Evolutionary conservation across 1,284 basidiomycete species (phyloP).

Genomic region (Fomitiporia mediterranea): DNA sequence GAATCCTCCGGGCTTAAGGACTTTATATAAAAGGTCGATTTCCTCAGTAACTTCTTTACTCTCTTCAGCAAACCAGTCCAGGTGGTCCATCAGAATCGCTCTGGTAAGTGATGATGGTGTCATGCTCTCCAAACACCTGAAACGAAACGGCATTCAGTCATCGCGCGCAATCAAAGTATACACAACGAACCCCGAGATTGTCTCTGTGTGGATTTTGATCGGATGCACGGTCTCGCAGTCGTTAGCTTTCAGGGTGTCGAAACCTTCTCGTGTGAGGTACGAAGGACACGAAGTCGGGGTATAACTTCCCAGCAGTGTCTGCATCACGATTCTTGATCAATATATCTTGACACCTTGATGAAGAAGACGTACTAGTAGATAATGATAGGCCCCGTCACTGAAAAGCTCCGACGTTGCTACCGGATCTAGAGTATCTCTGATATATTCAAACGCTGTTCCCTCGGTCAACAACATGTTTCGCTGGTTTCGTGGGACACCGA

Average conservation of each 20-base stretch:
- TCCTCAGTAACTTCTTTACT: conserved; percentile 59
- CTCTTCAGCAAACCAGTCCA: conserved; percentile 71
- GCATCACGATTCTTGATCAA: background rate
- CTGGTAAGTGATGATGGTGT: conserved; percentile 51
- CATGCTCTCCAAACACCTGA: conserved; percentile 56
- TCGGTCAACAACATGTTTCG: conserved; percentile 65
- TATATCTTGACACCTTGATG: background rate
- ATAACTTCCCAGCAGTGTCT: conserved; percentile 63
- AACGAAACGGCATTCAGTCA: background rate
- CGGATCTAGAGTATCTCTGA: conserved; percentile 63
- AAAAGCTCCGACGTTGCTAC: conserved; percentile 46
- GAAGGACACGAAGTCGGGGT: conserved; percentile 66
- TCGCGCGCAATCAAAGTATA: background rate
- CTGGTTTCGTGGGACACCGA: conserved; percentile 78
- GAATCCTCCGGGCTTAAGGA: conserved; percentile 56
- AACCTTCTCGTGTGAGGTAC: conserved; percentile 68
- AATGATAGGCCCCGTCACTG: conserved; percentile 65
- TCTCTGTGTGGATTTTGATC: conserved; percentile 77
- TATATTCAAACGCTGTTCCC: conserved; percentile 54
- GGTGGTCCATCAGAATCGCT: conserved; percentile 76
- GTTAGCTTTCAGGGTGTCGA: conserved; percentile 51
- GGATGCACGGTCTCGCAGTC: conserved; percentile 48
- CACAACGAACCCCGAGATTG: conserved; percentile 64
- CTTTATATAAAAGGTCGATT: conserved; percentile 56
- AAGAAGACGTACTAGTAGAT: conserved; percentile 45